These are phyloP conservation scores for Stropharia rugosoannulata DNA, from an alignment of 768 basidiomycete genomes.

Conservation along the genomic window DNA sequence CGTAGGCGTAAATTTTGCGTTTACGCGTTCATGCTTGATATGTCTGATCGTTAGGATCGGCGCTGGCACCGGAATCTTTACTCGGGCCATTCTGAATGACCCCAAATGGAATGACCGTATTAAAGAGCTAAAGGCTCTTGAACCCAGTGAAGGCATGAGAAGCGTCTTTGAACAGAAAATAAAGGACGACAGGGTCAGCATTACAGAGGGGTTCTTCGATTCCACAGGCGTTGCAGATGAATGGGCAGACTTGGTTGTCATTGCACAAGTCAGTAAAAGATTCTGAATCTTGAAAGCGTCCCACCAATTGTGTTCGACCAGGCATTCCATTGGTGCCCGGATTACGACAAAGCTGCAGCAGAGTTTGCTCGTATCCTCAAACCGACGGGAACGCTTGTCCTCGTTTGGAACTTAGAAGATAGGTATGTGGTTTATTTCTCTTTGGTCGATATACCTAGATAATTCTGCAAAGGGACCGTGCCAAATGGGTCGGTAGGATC, in stretches of 20 bases:
- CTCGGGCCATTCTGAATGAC: conserved; percentile 73
- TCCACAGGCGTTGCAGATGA: conserved; percentile 54
- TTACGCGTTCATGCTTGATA: neutral
- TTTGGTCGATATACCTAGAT: neutral
- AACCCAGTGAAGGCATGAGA: conserved; percentile 90
- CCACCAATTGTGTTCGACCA: conserved; percentile 26
- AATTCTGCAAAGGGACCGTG: conserved; percentile 41
- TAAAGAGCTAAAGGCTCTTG: conserved; percentile 62
- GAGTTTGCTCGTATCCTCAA: conserved; percentile 85
- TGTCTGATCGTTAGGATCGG: conserved; percentile 56
- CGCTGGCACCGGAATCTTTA: conserved; percentile 87
- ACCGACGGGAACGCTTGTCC: conserved; percentile 64
- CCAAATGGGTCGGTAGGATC: conserved; percentile 73
- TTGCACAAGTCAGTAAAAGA: conserved; percentile 62
- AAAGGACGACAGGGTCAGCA: conserved; percentile 48
- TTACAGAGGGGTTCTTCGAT: conserved; percentile 72
- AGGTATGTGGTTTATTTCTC: conserved; percentile 35
- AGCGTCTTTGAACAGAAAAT: conserved; percentile 59
- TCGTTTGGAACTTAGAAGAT: conserved; percentile 94
- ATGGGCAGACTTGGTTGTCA: conserved; percentile 77
- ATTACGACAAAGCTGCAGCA: conserved; percentile 65
- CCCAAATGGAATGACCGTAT: conserved; percentile 51
- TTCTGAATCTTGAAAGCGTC: neutral
- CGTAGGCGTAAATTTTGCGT: conserved; percentile 19
- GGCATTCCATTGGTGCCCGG: conserved; percentile 95